phyloP scores from a whole-genome alignment of 805 yeast genomes.

The Yarrowia sp. region DNA sequence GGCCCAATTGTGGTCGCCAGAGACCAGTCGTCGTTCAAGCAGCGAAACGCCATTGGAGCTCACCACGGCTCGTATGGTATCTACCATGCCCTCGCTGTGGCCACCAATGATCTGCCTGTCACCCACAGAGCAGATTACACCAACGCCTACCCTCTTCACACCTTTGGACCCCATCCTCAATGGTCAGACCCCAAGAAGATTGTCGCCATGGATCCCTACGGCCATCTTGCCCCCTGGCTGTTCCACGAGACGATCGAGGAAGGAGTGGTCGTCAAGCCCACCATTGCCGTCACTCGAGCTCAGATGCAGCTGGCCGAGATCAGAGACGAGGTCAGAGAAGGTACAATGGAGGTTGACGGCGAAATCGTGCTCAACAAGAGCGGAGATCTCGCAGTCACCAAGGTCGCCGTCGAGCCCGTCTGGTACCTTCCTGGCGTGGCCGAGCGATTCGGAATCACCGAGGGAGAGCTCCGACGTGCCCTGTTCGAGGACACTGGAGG shows the following conservation, averaged over 20 bases:
- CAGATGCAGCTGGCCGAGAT: constrained; percentile 66
- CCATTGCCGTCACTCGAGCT: constrained; percentile 72
- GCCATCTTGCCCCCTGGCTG: constrained; percentile 69
- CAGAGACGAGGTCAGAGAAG: constrained; percentile 61
- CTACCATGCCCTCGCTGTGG: constrained; percentile 71
- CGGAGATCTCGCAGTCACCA: constrained; percentile 69
- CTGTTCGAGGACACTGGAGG: constrained; percentile 74
- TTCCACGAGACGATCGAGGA: constrained; percentile 57
- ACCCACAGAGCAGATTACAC: constrained; percentile 65
- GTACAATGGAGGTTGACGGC: constrained; percentile 65
- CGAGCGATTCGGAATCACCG: constrained; percentile 64
- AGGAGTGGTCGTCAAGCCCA: constrained; percentile 65
- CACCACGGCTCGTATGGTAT: constrained; percentile 69
- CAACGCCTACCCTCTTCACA: constrained; percentile 67
- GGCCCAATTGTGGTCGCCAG: constrained; percentile 68
- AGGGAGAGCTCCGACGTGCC: constrained; percentile 62
- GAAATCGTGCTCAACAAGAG: constrained; percentile 62
- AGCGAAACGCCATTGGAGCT: constrained; percentile 70
- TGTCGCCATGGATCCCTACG: constrained; percentile 71
- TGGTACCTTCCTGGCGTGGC: constrained; percentile 77
- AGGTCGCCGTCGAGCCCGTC: constrained; percentile 73
- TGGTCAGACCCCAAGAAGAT: constrained; percentile 65
- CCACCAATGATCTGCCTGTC: constrained; percentile 62
- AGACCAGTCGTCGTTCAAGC: constrained; percentile 56
- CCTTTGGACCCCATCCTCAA: constrained; percentile 60